A percentile compares a stretch with the other conserved stretches of the same genome.
Evolutionary conservation across 805 yeast genomes (phyloP).

Genomic region (Dipodascus geniculatus): DNA sequence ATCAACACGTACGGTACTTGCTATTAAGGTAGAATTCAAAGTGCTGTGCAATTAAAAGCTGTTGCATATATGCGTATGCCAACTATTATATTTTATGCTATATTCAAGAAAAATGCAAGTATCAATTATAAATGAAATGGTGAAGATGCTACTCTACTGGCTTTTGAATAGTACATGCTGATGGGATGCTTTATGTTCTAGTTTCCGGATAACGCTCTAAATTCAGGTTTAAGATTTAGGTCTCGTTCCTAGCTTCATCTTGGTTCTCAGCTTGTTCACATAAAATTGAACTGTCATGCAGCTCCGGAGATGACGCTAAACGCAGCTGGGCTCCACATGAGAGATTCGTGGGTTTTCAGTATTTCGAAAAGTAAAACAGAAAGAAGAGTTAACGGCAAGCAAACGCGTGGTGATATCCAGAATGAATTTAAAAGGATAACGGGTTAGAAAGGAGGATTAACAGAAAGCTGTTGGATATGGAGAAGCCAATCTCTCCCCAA

Average conservation of each 20-base stretch:
- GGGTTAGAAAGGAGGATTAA: background rate
- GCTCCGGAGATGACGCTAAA: background rate
- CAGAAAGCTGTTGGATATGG: background rate
- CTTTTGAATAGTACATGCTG: background rate
- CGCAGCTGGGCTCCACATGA: background rate
- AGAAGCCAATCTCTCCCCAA: slow-evolving; percentile 9
- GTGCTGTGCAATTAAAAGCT: background rate
- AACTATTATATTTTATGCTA: background rate
- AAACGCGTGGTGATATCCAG: too few relatives aligned
- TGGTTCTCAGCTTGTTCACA: background rate
- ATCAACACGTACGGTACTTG: background rate
- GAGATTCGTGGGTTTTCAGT: background rate
- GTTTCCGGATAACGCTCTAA: too few relatives aligned
- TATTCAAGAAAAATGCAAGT: background rate
- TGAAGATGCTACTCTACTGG: background rate
- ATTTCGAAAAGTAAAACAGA: background rate
- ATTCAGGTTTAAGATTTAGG: background rate
- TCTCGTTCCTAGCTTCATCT: too few relatives aligned
- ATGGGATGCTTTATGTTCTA: too few relatives aligned
- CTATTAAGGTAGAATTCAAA: background rate
- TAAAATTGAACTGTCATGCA: background rate
- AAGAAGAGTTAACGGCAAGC: background rate
- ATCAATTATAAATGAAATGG: background rate
- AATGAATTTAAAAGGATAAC: too few relatives aligned
- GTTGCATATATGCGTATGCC: background rate